Evolutionary conservation across 2,329 filamentous ascomycete species (phyloP).

Genomic region (Penicillium sp.): DNA sequence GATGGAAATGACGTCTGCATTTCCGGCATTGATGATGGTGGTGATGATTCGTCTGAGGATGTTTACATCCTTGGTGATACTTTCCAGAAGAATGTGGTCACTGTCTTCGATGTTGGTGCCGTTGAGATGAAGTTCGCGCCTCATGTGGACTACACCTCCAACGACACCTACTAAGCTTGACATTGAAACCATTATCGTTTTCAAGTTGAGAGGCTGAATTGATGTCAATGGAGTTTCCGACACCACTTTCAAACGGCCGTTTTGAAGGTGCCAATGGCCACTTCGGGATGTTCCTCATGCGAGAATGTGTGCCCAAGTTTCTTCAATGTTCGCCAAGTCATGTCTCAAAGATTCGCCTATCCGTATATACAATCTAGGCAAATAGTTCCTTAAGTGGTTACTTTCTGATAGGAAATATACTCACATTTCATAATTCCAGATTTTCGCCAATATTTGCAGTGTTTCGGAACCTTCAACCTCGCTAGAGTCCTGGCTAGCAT

Average conservation of each 20-base stretch:
- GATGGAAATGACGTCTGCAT: slow-evolving; percentile 17
- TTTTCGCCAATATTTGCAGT: no score
- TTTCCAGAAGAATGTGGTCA: slow-evolving; percentile 51
- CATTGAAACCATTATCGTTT: neutral
- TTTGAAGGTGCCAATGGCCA: neutral
- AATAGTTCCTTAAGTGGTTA: neutral
- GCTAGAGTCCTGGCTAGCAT: no score
- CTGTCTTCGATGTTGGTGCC: slow-evolving; percentile 52
- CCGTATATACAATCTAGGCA: neutral
- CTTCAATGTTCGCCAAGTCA: neutral
- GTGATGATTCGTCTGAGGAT: slow-evolving; percentile 7
- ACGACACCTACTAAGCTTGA: slow-evolving; percentile 10
- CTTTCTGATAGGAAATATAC: neutral
- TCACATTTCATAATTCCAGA: no score
- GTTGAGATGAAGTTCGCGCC: slow-evolving; percentile 38
- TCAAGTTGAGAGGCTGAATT: neutral
- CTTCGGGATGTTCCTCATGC: neutral
- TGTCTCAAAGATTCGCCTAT: neutral
- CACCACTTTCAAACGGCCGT: no score
- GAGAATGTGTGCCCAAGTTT: neutral
- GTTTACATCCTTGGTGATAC: slow-evolving; percentile 38
- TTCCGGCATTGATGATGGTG: slow-evolving; percentile 16
- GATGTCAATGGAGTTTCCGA: neutral
- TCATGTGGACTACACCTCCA: slow-evolving; percentile 10
- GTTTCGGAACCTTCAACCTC: no score